Evolutionary conservation across 257 asterid genomes (phyloP), one percentile per base, ranked within the genome.

Genomic region (Craterostigma plantagineum): DNA sequence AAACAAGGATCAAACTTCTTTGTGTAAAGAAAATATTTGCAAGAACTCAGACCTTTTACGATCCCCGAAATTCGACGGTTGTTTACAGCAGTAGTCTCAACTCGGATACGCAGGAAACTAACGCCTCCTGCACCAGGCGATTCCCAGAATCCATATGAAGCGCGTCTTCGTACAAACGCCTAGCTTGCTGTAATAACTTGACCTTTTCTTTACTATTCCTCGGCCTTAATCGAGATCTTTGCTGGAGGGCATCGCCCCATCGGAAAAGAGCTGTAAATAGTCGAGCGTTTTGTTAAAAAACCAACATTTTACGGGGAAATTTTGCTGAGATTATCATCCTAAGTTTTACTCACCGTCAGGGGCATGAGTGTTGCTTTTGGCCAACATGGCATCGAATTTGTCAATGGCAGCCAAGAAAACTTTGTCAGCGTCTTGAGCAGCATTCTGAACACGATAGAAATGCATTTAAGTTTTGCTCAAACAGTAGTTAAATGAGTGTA

Each of bases 401-500:
- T 81, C 92, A 45, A 86, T 81, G 47, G 96, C 92, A 45, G 96
- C 94, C 79, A 85, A 45, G 91, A 70, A 85, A 56, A 81, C 64
- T 62, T 69, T 71, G 72, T 85, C 94, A 0, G 96, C 92, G 57
- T 85, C 94, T 47, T 6, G 30, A 23, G 30, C 30, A 23, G 30
- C 30, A 23, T 23, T 23, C 30, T 23, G 30, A 23, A 23, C 2
- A 23, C 6, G 6, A 23, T 23, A 6, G 30, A 6, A 23, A 23
- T 23, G 2, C 2, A 2, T 2, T 23, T 23, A 23, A 23, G 6
- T 23, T 23, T 23, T 23, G 30, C 6, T 23, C 30, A 23, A 23
- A 23, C 30, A 23, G 4, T 23, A n/a, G n/a, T n/a, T n/a, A n/a
- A n/a, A n/a, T n/a, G n/a, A n/a, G n/a, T n/a, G n/a, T n/a, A n/a